A percentile compares a stretch with the other conserved stretches of the same genome.
Conservation (phyloP, 1,139 yeast genomes). For the Saccharomyces pastorianus region DNA sequence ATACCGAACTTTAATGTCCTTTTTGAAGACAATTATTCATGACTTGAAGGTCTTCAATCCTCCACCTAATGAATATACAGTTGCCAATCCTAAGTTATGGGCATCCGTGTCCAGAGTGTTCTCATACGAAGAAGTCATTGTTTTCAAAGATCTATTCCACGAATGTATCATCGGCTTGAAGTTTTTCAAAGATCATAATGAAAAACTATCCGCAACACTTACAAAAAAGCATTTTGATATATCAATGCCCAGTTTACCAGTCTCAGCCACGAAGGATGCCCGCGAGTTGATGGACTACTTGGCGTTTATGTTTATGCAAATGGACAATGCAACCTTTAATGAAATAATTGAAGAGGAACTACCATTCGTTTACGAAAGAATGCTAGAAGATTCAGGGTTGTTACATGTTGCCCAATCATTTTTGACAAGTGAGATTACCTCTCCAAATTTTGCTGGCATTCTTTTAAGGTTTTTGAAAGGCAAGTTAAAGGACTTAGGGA, state of each 20-base stretch:
- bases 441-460: slow-evolving; percentile 87
- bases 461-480: slow-evolving; percentile 67
- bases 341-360: slow-evolving; percentile 83
- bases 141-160: slow-evolving; percentile 67
- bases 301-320: slow-evolving; percentile 86
- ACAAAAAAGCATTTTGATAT: slow-evolving; percentile 48
- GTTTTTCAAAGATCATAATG: slow-evolving; percentile 55
- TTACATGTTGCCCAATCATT: slow-evolving; percentile 91
- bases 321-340: slow-evolving; percentile 92
- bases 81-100: slow-evolving; percentile 66
- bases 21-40: slow-evolving; percentile 80
- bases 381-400: slow-evolving; percentile 77
- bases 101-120: slow-evolving; percentile 79
- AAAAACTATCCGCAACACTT: slow-evolving; percentile 22
- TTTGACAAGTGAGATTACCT: slow-evolving; percentile 85
- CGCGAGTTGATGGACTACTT: slow-evolving; percentile 93
- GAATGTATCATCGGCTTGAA: slow-evolving; percentile 79
- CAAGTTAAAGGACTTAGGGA: slow-evolving; percentile 71
- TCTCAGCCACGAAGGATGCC: slow-evolving; percentile 83
- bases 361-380: slow-evolving; percentile 67
- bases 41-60: slow-evolving; percentile 90
- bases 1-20: slow-evolving; percentile 83
- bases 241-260: slow-evolving; percentile 74
- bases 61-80: slow-evolving; percentile 62
- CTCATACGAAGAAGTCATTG: slow-evolving; percentile 71